A percentile compares a stretch with the other conserved stretches of the same genome.
Evolutionary conservation across 2,329 filamentous ascomycete genomes (phyloP).

Genomic region (Fusarium fracticaudum): DNA sequence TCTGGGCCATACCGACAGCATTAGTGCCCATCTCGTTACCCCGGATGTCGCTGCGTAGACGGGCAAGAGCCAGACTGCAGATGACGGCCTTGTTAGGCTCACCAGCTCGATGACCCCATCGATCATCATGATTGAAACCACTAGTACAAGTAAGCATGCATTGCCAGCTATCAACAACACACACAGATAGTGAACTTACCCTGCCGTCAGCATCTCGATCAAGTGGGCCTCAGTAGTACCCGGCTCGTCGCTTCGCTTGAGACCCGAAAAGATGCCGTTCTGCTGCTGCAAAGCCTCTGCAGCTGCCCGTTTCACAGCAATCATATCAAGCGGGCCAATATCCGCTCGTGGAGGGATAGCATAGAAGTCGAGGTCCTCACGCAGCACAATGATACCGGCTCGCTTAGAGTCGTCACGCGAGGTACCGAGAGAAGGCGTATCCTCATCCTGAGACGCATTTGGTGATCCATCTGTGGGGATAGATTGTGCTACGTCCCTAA

Average conservation of each 20-base stretch:
- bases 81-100: slow-evolving; percentile 99
- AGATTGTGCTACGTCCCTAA: slow-evolving; percentile 94
- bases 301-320: slow-evolving; percentile 92
- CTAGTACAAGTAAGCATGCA: slow-evolving; percentile 58
- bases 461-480: slow-evolving; percentile 82
- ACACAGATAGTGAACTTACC: slow-evolving; percentile 67
- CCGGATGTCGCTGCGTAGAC: slow-evolving; percentile 90
- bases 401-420: slow-evolving; percentile 83
- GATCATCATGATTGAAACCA: slow-evolving; percentile 95
- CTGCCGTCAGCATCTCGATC: slow-evolving; percentile 98
- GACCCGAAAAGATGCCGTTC: slow-evolving; percentile 93
- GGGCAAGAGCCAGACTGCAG: slow-evolving; percentile 92
- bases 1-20: slow-evolving; percentile 97
- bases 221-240: slow-evolving; percentile 98
- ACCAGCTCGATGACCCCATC: slow-evolving; percentile 95
- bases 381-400: slow-evolving; percentile 94
- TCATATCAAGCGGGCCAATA: slow-evolving; percentile 90
- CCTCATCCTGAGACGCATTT: slow-evolving; percentile 69
- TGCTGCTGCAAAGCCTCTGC: slow-evolving; percentile 87
- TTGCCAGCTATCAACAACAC: not conserved
- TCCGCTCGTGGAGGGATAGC: slow-evolving; percentile 87
- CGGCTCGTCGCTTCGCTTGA: slow-evolving; percentile 93
- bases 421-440: slow-evolving; percentile 74
- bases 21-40: slow-evolving; percentile 79
- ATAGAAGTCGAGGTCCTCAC: slow-evolving; percentile 98